phyloP scores from a whole-genome alignment of 306 rosid species.

The Benincasa hispida region DNA sequence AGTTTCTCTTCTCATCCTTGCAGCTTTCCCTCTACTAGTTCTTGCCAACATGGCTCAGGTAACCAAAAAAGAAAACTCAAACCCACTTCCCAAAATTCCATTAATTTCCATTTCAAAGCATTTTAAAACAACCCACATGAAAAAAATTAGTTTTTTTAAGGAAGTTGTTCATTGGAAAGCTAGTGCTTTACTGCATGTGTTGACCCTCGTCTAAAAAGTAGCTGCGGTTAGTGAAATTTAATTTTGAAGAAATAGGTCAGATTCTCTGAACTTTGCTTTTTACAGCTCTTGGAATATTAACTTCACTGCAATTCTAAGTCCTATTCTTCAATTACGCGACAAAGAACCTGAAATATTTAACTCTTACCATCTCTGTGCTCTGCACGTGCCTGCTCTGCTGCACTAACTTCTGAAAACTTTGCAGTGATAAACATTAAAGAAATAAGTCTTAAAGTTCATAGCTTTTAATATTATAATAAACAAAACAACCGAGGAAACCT shows the following conservation, averaged over 20 bases:
- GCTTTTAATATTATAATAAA: neutral
- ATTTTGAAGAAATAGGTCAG: neutral
- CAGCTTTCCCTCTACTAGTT: slow-evolving; percentile 84
- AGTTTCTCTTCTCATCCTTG: slow-evolving; percentile 87
- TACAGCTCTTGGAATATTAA: slow-evolving; percentile 43
- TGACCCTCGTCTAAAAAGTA: slow-evolving; percentile 4
- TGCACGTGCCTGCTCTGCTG: slow-evolving; percentile 39
- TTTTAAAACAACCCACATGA: neutral
- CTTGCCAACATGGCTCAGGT: slow-evolving; percentile 99
- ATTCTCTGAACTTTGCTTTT: slow-evolving; percentile 6
- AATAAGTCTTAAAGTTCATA: neutral
- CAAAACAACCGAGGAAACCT: neutral
- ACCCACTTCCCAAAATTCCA: neutral
- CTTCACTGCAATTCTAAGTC: slow-evolving; percentile 13
- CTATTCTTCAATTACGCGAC: slow-evolving; percentile 46
- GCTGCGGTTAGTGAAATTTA: neutral
- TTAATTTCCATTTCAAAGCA: neutral
- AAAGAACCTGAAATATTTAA: slow-evolving; percentile 18
- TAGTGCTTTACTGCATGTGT: neutral
- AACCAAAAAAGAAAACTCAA: neutral
- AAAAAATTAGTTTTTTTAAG: neutral
- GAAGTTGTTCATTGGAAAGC: neutral
- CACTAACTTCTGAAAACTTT: neutral
- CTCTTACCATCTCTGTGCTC: slow-evolving; percentile 17
- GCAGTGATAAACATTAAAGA: slow-evolving; percentile 1